Base-by-base conservation (phyloP, 2,329 filamentous ascomycete genomes). In the Fusarium lyarnte region DNA sequence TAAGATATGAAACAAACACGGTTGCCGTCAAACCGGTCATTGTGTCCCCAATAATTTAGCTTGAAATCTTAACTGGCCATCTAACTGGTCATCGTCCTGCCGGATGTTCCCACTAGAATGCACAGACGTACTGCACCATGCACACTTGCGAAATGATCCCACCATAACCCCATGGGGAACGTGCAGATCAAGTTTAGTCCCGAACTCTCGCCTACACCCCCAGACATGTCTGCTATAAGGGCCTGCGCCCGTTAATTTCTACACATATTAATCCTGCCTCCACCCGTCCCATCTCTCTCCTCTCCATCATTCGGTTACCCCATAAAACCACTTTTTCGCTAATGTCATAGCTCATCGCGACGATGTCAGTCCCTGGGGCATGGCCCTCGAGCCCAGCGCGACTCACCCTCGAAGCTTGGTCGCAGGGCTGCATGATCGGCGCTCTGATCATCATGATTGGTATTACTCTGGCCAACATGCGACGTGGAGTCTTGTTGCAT, bases 391-490 rank as follows among this genome's bases (percentile, higher is more conserved):
- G 33, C 36, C 52, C 67, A 12, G 49, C 25, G 16, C 41, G 35
- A 13, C 53, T 77, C 16, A 79, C 82, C 23, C 77, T 86, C 13
- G 84, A 86, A 33, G 82, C 83, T 63, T 86, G 85, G 85, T 82
- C 82, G 3, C 84, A 86, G 67, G 85, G 85, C 36, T 79, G 84
- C 62, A 84, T 87, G 84, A 78, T 87, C 3, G 85, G 85, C 13
- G 82, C 83, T 13, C 67, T 87, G 60, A 71, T 87, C 29, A 83
- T 87, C 58, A 86, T 87, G 84, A 79, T 81, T 19, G 82, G 81
- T 1, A 83, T 87, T 52, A 86, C 85, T 1, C 55, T 86, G 8
- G 79, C 83, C n/a, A 87, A 87, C 53, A 87, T 87, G 85, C 82
- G 83, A 27, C 80, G 78, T 23, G 79, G 81, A 10, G 80, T 85